Evolutionary conservation across 2,329 filamentous ascomycete genomes (phyloP).

Genomic region (Ophiostoma sp.): DNA sequence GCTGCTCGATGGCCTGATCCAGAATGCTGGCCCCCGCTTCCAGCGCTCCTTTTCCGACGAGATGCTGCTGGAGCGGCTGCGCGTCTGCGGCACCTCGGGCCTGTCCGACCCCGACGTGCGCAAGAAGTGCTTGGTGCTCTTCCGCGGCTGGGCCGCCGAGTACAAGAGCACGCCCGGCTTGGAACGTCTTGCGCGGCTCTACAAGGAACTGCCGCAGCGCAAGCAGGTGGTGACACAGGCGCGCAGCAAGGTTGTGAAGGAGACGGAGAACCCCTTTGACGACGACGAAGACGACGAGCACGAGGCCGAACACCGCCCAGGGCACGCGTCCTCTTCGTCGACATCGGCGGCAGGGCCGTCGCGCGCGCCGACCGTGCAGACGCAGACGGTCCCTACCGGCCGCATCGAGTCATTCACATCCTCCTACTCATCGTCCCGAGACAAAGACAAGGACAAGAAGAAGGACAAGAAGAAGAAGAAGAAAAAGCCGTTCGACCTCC

Average conservation of each 20-base stretch:
- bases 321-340: constrained; percentile 28
- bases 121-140: constrained; percentile 81
- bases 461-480: constrained; percentile 47
- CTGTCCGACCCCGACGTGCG: constrained; percentile 81
- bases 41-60: constrained; percentile 86
- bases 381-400: constrained; percentile 28
- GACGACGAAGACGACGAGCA: constrained; percentile 58
- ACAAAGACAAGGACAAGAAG: constrained; percentile 43
- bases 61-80: constrained; percentile 81
- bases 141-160: constrained; percentile 75
- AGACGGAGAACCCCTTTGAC: constrained; percentile 69
- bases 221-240: constrained; percentile 72
- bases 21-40: constrained; percentile 86
- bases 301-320: constrained; percentile 26
- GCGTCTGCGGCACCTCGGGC: constrained; percentile 79
- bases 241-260: constrained; percentile 74
- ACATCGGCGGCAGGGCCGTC: constrained; percentile 14
- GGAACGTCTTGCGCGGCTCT: constrained; percentile 71
- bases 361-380: not conserved
- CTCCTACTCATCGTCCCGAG: constrained; percentile 28
- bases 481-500: constrained; percentile 68
- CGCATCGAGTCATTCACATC: constrained; percentile 40
- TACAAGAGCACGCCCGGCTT: constrained; percentile 79
- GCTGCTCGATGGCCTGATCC: constrained; percentile 86
- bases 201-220: constrained; percentile 61